These are phyloP conservation scores for Phytomonas sp. DNA, from an alignment of 208 protist species.

Conservation along the genomic window DNA sequence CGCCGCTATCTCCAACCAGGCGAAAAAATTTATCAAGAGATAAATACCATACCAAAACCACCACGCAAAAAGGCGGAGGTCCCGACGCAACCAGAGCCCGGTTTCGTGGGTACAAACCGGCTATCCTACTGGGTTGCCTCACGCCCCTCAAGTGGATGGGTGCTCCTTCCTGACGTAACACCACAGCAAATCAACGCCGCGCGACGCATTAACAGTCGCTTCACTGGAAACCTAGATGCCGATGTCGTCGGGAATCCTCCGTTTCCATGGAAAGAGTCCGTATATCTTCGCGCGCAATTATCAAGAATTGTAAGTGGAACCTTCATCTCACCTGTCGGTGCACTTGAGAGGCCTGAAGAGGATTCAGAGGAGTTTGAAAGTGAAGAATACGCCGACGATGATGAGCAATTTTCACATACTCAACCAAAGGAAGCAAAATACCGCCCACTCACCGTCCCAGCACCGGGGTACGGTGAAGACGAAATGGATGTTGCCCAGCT, in stretches of 20 bases:
- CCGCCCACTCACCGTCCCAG: slow-evolving; percentile 44
- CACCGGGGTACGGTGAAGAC: slow-evolving; percentile 63
- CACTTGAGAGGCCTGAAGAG: slow-evolving; percentile 77
- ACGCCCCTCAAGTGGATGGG: slow-evolving; percentile 65
- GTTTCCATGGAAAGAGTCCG: slow-evolving; percentile 89
- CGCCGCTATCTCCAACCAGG: slow-evolving; percentile 58
- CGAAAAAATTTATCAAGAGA: slow-evolving; percentile 79
- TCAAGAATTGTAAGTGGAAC: slow-evolving; percentile 88
- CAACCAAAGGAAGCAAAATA: slow-evolving; percentile 85
- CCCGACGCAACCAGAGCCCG: slow-evolving; percentile 74
- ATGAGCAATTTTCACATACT: slow-evolving; percentile 9
- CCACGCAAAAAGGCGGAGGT: slow-evolving; percentile 76
- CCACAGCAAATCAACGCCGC: slow-evolving; percentile 90
- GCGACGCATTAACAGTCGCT: slow-evolving; percentile 76
- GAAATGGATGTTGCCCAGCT: slow-evolving; percentile 71
- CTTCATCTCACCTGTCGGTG: slow-evolving; percentile 81
- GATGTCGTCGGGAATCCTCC: slow-evolving; percentile 72
- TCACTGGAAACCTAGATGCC: slow-evolving; percentile 87
- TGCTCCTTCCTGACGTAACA: slow-evolving; percentile 87
- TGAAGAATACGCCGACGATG: slow-evolving; percentile 77
- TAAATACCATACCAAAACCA: slow-evolving; percentile 84
- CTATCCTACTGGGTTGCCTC: slow-evolving; percentile 89
- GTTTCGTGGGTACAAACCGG: slow-evolving; percentile 79
- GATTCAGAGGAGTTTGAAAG: slow-evolving; percentile 77
- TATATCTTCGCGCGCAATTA: slow-evolving; percentile 91